Evolutionary conservation across 352 stramenopile species (phyloP).

Genomic region (Thraustotheca clavata): DNA sequence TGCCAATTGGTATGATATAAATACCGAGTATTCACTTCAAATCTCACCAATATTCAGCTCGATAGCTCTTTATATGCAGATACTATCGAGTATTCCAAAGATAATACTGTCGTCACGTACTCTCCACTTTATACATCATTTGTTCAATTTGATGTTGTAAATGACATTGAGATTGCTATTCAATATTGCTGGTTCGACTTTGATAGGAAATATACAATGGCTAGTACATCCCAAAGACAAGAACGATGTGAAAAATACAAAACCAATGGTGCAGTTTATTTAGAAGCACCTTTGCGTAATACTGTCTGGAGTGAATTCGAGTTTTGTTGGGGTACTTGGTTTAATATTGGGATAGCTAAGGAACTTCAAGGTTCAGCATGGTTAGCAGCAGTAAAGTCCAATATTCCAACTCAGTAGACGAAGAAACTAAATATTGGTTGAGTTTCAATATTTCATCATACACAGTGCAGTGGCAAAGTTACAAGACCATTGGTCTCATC

Average conservation of each 20-base stretch:
- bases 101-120: not conserved
- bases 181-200: slow-evolving; percentile 10
- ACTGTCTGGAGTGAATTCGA: not conserved
- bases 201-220: not conserved
- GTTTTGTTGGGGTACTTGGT: not conserved
- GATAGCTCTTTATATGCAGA: not conserved
- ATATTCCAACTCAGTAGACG: not conserved
- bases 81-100: not conserved
- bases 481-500: not conserved
- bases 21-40: not conserved
- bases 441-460: not conserved
- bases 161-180: not conserved
- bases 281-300: slow-evolving; percentile 8
- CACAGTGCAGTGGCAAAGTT: slow-evolving; percentile 1
- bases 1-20: not conserved
- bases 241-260: not conserved
- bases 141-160: not conserved
- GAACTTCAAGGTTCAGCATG: not conserved
- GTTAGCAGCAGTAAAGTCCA: not conserved
- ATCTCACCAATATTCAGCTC: not conserved
- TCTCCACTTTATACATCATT: not conserved
- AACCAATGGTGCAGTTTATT: slow-evolving; percentile 12
- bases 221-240: not conserved
- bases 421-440: not conserved
- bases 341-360: not conserved